These are phyloP conservation scores for Russula dissimulans DNA, from an alignment of 768 basidiomycete species.

Conservation along the genomic window DNA sequence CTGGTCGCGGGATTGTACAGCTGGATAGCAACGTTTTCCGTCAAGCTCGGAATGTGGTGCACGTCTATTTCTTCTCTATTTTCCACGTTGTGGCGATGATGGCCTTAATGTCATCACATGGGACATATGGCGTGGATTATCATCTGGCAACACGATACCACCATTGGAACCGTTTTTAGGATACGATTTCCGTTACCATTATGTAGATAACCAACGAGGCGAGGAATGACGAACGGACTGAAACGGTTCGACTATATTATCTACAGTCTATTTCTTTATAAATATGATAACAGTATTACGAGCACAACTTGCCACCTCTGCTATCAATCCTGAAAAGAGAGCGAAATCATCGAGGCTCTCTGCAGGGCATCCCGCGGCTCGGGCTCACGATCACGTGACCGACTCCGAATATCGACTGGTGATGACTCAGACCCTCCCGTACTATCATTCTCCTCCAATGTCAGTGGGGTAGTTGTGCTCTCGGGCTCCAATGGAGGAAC, in stretches of 20 bases:
- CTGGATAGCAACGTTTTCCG: background rate
- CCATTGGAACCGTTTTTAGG: background rate
- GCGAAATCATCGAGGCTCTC: background rate
- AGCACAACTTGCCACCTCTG: background rate
- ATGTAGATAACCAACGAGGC: background rate
- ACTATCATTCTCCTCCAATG: background rate
- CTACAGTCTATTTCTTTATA: background rate
- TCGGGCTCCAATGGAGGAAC: conserved; percentile 7
- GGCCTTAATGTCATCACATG: background rate
- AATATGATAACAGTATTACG: background rate
- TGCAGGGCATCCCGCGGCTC: background rate
- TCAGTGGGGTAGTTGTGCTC: background rate
- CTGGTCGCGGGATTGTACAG: background rate
- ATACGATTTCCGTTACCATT: background rate
- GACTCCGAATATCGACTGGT: background rate
- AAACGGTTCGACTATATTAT: background rate
- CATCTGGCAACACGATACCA: too few species aligned
- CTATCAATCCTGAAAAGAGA: conserved; percentile 9
- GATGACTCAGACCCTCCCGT: background rate
- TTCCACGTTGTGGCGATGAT: background rate
- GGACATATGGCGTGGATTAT: background rate
- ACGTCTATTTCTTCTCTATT: background rate
- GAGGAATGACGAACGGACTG: background rate
- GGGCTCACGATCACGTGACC: background rate
- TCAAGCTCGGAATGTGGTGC: background rate